Percentiles rank a stretch among this genome's conserved stretches.
phyloP scores from a whole-genome alignment of 352 stramenopile genomes.

The Globisporangium irregulare region DNA sequence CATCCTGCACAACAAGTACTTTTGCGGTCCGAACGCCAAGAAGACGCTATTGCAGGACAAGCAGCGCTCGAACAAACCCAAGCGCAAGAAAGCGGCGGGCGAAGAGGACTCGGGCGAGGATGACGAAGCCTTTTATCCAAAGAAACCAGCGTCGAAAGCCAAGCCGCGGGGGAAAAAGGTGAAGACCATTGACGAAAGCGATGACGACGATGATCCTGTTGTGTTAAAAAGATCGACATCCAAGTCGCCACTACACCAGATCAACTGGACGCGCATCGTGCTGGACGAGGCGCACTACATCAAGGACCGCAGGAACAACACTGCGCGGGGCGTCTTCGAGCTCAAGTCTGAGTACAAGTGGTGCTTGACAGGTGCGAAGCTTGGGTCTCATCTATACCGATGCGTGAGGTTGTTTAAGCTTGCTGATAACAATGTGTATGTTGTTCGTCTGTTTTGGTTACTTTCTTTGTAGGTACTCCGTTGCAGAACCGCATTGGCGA shows the following conservation, averaged over 20 bases:
- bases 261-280: slow-evolving; percentile 97
- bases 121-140: slow-evolving; percentile 36
- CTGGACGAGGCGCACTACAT: slow-evolving; percentile 97
- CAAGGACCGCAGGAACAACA: slow-evolving; percentile 93
- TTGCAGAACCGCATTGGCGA: slow-evolving; percentile 94
- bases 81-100: slow-evolving; percentile 52
- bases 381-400: background rate
- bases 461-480: slow-evolving; percentile 63
- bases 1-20: slow-evolving; percentile 95
- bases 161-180: slow-evolving; percentile 30
- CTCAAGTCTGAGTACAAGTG: slow-evolving; percentile 96
- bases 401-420: background rate
- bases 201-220: slow-evolving; percentile 29
- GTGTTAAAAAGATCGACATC: slow-evolving; percentile 35
- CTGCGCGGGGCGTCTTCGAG: slow-evolving; percentile 95
- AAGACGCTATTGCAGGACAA: slow-evolving; percentile 92
- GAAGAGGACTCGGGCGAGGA: slow-evolving; percentile 47
- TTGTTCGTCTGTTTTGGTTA: slow-evolving; percentile 3
- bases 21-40: slow-evolving; percentile 96
- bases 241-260: slow-evolving; percentile 88
- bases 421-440: background rate
- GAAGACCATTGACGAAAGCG: slow-evolving; percentile 30
- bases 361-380: slow-evolving; percentile 92
- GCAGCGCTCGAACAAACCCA: slow-evolving; percentile 58
- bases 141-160: slow-evolving; percentile 44